A percentile compares a stretch with the other conserved stretches of the same genome.
These are phyloP conservation scores for Fraxinus excelsior DNA, from an alignment of 257 asterid species.

Conservation along the genomic window DNA sequence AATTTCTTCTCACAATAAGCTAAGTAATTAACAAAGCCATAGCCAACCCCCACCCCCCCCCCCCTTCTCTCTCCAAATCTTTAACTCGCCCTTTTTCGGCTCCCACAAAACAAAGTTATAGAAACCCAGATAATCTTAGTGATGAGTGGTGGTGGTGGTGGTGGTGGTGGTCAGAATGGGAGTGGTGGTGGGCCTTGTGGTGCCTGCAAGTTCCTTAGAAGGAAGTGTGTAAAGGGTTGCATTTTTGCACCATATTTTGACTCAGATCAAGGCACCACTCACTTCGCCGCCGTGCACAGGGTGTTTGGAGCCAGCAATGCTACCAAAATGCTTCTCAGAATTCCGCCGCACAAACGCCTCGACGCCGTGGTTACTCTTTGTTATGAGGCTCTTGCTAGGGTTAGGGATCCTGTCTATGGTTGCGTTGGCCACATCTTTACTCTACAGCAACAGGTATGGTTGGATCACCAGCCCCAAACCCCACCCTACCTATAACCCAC, in stretches of 20 bases:
- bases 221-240: conserved; percentile 65
- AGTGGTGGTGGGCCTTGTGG: conserved; percentile 59
- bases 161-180: background rate
- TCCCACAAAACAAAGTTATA: background rate
- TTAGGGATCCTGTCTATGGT: conserved; percentile 68
- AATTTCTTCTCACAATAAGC: conserved; percentile 9
- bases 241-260: conserved; percentile 68
- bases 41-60: too few species aligned
- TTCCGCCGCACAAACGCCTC: conserved; percentile 60
- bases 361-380: conserved; percentile 71
- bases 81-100: background rate
- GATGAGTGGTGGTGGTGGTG: conserved; percentile 23
- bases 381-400: conserved; percentile 70
- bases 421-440: conserved; percentile 65
- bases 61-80: conserved; percentile 26
- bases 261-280: conserved; percentile 66
- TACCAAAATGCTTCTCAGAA: conserved; percentile 53
- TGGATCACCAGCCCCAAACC: background rate
- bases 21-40: conserved; percentile 8
- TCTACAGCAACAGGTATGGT: conserved; percentile 60
- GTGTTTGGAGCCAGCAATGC: conserved; percentile 80
- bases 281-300: conserved; percentile 72
- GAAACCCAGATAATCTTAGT: background rate
- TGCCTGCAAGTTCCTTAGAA: conserved; percentile 68
- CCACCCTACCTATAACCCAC: background rate